Evolutionary conservation across 148 eudicot genomes (phyloP).

Genomic region (Heliosperma pusillum): DNA sequence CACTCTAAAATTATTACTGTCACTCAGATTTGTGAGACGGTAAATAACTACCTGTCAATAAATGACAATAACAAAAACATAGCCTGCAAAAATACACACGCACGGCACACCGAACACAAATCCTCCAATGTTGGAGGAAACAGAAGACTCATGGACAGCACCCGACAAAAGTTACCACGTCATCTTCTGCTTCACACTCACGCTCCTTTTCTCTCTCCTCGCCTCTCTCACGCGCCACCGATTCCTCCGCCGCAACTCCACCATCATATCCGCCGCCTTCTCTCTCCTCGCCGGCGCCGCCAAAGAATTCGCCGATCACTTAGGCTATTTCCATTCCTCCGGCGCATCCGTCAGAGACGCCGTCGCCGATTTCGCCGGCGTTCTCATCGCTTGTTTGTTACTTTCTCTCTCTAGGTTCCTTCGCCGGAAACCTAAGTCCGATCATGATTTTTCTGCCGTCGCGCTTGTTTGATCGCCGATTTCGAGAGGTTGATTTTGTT

Average conservation of each 20-base stretch:
- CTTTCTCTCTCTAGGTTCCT: constrained; percentile 8
- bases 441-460: constrained; percentile 16
- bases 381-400: constrained; percentile 39
- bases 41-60: too few relatives aligned
- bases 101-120: not conserved
- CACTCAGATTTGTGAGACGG: too few relatives aligned
- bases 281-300: constrained; percentile 73
- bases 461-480: constrained; percentile 27
- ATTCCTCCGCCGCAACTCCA: constrained; percentile 49
- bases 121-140: constrained; percentile 14
- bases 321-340: constrained; percentile 65
- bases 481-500: not conserved
- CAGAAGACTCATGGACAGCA: constrained; percentile 58
- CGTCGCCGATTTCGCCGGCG: constrained; percentile 54
- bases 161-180: constrained; percentile 62
- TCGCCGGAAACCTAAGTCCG: constrained; percentile 20
- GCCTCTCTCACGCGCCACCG: constrained; percentile 33
- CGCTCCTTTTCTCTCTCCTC: constrained; percentile 45
- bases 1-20: too few relatives aligned
- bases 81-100: too few relatives aligned
- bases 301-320: constrained; percentile 71
- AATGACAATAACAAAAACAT: not conserved
- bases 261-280: constrained; percentile 40
- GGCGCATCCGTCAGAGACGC: constrained; percentile 71
- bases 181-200: constrained; percentile 58